A percentile compares a stretch with the other conserved stretches of the same genome.
phyloP scores from a whole-genome alignment of 306 rosid species.

The Lupinus albus region DNA sequence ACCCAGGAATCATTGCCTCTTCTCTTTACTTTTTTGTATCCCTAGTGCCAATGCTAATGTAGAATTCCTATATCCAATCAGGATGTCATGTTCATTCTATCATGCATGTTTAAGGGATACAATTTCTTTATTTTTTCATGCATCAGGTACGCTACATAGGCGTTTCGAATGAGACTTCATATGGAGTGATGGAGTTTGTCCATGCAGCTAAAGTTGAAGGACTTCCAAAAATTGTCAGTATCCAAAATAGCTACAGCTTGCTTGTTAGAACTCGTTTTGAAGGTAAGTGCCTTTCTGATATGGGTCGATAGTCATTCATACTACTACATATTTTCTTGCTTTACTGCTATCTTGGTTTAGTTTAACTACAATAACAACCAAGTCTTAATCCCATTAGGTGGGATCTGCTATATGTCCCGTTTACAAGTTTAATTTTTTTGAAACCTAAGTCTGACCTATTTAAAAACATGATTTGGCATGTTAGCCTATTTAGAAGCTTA shows the following conservation, averaged over 20 bases:
- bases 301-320: background rate
- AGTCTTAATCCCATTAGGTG: no score
- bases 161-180: conserved; percentile 93
- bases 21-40: background rate
- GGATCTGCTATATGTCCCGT: no score
- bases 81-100: conserved; percentile 34
- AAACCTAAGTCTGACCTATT: no score
- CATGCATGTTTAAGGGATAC: conserved; percentile 32
- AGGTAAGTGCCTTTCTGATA: conserved; percentile 45
- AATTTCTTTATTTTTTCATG: conserved; percentile 28
- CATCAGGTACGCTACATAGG: conserved; percentile 83
- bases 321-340: conserved; percentile 7
- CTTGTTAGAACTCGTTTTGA: conserved; percentile 70
- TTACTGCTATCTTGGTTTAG: conserved; percentile 15
- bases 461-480: no score
- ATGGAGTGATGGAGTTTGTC: conserved; percentile 94
- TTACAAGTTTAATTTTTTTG: no score
- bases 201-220: conserved; percentile 81
- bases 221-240: conserved; percentile 89
- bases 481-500: no score
- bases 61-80: conserved; percentile 24
- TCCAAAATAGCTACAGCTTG: conserved; percentile 84
- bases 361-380: no score
- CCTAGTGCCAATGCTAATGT: background rate
- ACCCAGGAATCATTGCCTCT: conserved; percentile 18